Base-by-base conservation (phyloP, 2,329 filamentous ascomycete species). In the Harringtonia lauricola region DNA sequence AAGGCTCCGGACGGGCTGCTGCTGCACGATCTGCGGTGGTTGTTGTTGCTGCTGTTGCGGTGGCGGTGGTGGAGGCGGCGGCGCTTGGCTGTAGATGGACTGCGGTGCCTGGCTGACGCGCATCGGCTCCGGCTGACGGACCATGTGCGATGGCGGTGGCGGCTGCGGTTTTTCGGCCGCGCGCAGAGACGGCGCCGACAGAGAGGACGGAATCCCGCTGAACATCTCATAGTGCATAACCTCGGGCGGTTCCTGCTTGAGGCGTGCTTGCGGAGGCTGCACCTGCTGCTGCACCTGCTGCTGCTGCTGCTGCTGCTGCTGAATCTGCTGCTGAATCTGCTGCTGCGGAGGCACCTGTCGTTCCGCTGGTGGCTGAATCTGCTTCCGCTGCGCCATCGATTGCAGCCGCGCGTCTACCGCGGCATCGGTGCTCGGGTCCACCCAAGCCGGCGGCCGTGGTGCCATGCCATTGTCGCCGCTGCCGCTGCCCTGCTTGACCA, bases 331-430 rank as follows among this genome's bases (percentile, higher is more conserved):
- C 8, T 19, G 26, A 14, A 21, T 14, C 21, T 26, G 43, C 24
- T 19, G 30, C 26, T 28, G 13, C 14, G 33, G 37, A 18, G 24
- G 40, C 26, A 36, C 39, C 36, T 42, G 47, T 26, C 24, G 24
- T 26, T 26, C 24, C 10, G 24, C 24, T 6, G 24, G 54, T 35
- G 51, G 54, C 34, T 53, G 49, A 30, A 54, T 19, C 44, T 63
- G 53, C 30, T 56, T 56, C 21, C 39, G 31, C 58, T 41, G 39
- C 21, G 55, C 50, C 46, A 64, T 55, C 50, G 57, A 44, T 42
- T 67, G 55, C 43, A 57, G 51, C 49, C 62, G 56, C 36, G 55
- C 45, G 28, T 52, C 51, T 12, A 51, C n/a, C n/a, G n/a, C 49
- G 3, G 42, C 45, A 9, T 51, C 51, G 41, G 26, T 46, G 3